These are phyloP conservation scores for Corynascus novoguineensis DNA, from an alignment of 495 filamentous ascomycete species.

Conservation along the genomic window DNA sequence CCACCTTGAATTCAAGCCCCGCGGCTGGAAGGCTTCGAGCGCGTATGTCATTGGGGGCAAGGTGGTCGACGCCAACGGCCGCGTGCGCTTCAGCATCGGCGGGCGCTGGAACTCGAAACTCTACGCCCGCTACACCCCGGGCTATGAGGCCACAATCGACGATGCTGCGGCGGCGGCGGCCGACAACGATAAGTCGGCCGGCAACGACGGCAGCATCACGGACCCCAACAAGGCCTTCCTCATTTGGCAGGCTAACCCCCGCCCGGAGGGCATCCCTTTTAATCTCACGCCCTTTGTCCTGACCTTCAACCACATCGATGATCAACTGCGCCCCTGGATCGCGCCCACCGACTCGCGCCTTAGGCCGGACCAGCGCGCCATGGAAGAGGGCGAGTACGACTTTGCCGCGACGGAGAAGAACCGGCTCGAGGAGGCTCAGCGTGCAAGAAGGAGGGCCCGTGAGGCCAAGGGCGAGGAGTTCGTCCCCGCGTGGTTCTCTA, in stretches of 20 bases:
- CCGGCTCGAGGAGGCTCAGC: conserved; percentile 88
- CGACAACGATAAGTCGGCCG: conserved; percentile 31
- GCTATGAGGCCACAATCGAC: conserved; percentile 69
- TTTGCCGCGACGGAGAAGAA: conserved; percentile 91
- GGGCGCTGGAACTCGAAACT: conserved; percentile 97
- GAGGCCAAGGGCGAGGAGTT: conserved; percentile 78
- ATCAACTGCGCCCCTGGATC: conserved; percentile 62
- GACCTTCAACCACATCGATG: conserved; percentile 83
- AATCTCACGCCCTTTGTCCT: conserved; percentile 95
- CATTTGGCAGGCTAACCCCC: conserved; percentile 81
- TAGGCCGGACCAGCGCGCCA: conserved; percentile 92
- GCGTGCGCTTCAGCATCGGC: conserved; percentile 79
- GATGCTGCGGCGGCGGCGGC: conserved; percentile 48
- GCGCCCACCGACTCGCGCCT: conserved; percentile 89
- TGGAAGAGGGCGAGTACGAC: conserved; percentile 96
- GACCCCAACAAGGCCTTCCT: conserved; percentile 70
- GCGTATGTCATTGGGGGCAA: conserved; percentile 84
- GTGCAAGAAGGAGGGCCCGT: conserved; percentile 64
- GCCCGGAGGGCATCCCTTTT: conserved; percentile 84
- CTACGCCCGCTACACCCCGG: conserved; percentile 87
- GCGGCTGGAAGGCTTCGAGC: conserved; percentile 88
- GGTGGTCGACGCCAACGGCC: conserved; percentile 66
- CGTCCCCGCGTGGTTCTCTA: conserved; percentile 77
- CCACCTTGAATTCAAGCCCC: conserved; percentile 88
- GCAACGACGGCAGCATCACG: conserved; percentile 40